These are phyloP conservation scores for Nigrospora osmanthi DNA, from an alignment of 2,329 filamentous ascomycete species.

Conservation along the genomic window DNA sequence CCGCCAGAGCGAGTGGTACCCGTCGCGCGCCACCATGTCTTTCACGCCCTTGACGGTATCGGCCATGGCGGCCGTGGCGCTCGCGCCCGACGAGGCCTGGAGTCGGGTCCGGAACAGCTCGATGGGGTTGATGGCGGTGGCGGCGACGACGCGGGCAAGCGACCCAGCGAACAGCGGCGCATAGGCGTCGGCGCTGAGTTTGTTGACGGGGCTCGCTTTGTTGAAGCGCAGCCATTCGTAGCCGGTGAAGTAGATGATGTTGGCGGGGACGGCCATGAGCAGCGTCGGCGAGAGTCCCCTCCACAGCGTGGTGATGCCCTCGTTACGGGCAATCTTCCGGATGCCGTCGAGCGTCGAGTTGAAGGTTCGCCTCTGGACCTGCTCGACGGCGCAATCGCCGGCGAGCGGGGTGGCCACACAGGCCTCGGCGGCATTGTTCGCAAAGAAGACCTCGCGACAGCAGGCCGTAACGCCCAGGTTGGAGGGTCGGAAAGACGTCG, in stretches of 20 bases:
- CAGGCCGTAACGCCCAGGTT: constrained; percentile 90
- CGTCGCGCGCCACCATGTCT: constrained; percentile 70
- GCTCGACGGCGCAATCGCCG: constrained; percentile 77
- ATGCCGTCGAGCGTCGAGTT: constrained; percentile 88
- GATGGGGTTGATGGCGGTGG: constrained; percentile 77
- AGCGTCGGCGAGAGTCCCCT: constrained; percentile 89
- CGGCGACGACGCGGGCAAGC: constrained; percentile 70
- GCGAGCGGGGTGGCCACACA: constrained; percentile 63
- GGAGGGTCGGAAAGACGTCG: constrained; percentile 63
- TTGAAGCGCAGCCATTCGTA: constrained; percentile 90
- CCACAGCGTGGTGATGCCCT: constrained; percentile 83
- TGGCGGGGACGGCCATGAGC: constrained; percentile 87
- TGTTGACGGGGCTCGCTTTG: constrained; percentile 61
- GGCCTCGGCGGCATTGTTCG: constrained; percentile 74
- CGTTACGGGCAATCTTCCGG: constrained; percentile 89
- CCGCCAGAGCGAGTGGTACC: constrained; percentile 80
- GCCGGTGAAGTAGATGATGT: constrained; percentile 97
- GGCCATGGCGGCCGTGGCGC: constrained; percentile 61
- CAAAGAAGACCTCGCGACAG: constrained; percentile 95
- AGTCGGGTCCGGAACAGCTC: constrained; percentile 92
- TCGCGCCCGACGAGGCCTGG: constrained; percentile 61
- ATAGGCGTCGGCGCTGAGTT: constrained; percentile 57
- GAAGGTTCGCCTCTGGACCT: constrained; percentile 75
- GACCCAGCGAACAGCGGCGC: constrained; percentile 76
- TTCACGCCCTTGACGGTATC: constrained; percentile 70